These are phyloP conservation scores for Trichoderma sp. DNA, from an alignment of 2,329 filamentous ascomycete genomes.

Conservation along the genomic window DNA sequence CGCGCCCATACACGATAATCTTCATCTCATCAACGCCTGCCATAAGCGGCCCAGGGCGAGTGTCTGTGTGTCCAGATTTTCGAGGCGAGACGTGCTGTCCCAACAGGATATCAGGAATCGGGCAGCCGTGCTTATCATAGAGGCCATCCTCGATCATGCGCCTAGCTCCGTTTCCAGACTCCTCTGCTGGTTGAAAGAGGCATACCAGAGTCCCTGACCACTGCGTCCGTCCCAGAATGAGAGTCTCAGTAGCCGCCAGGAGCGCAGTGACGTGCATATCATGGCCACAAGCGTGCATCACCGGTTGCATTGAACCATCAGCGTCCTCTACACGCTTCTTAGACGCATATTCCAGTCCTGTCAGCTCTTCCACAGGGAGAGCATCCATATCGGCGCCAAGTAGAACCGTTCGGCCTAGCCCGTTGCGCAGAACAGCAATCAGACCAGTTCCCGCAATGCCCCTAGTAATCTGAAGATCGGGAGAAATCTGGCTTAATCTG, in stretches of 20 bases:
- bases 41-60: too few relatives aligned
- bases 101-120: conserved; percentile 34
- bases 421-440: too few relatives aligned
- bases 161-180: conserved; percentile 57
- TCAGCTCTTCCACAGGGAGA: too few relatives aligned
- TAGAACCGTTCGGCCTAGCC: too few relatives aligned
- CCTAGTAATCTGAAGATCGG: too few relatives aligned
- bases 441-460: too few relatives aligned
- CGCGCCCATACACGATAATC: conserved; percentile 34
- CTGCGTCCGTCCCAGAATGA: conserved; percentile 40
- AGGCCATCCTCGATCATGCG: conserved; percentile 40
- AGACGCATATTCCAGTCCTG: too few relatives aligned
- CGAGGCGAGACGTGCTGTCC: conserved; percentile 33
- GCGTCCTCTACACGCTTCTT: not conserved
- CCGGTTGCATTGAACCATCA: conserved; percentile 38
- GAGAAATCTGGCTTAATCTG: too few relatives aligned
- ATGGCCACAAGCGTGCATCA: conserved; percentile 70
- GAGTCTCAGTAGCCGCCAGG: conserved; percentile 51
- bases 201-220: conserved; percentile 65
- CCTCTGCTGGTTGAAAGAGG: conserved; percentile 67
- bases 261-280: conserved; percentile 62
- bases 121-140: conserved; percentile 27
- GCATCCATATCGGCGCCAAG: too few relatives aligned
- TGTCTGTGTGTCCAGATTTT: too few relatives aligned
- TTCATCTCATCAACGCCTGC: too few relatives aligned